A percentile compares a stretch with the other conserved stretches of the same genome.
Evolutionary conservation across 306 rosid species (phyloP).

Genomic region (Trifolium pratense): DNA sequence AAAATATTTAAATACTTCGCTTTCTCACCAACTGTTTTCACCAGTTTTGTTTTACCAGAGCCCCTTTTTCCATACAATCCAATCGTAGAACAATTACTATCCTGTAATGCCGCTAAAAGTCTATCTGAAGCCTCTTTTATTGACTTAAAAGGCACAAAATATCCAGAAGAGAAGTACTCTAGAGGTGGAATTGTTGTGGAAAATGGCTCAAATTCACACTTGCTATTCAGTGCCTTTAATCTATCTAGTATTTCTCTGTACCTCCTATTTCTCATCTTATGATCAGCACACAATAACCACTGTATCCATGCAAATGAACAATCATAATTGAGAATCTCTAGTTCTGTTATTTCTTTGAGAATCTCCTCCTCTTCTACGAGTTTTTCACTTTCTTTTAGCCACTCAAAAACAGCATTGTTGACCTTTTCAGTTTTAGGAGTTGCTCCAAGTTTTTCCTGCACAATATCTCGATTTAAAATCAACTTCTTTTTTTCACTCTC

Average conservation of each 20-base stretch:
- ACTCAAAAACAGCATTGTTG: background rate
- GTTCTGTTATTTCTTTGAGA: too few relatives aligned
- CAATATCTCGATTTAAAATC: background rate
- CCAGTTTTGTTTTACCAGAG: constrained; percentile 37
- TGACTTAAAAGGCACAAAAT: constrained; percentile 12
- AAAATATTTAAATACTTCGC: background rate
- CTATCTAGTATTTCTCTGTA: background rate
- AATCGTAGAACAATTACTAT: background rate
- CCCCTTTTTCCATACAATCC: constrained; percentile 36
- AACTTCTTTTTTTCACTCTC: background rate
- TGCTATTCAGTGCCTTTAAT: background rate
- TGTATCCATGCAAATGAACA: too few relatives aligned
- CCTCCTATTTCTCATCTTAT: too few relatives aligned
- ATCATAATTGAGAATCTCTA: background rate
- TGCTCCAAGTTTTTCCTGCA: background rate
- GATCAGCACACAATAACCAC: too few relatives aligned
- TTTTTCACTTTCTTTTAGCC: background rate
- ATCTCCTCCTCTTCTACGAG: constrained; percentile 9
- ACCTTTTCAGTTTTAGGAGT: background rate
- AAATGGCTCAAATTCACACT: constrained; percentile 13
- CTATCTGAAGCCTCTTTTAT: background rate
- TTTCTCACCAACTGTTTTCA: constrained; percentile 18
- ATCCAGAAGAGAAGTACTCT: background rate
- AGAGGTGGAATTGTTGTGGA: constrained; percentile 4
- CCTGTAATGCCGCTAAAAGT: constrained; percentile 21